A percentile compares a stretch with the other conserved stretches of the same genome.
Evolutionary conservation across 306 rosid genomes (phyloP).

Genomic region (Casuarina glauca): DNA sequence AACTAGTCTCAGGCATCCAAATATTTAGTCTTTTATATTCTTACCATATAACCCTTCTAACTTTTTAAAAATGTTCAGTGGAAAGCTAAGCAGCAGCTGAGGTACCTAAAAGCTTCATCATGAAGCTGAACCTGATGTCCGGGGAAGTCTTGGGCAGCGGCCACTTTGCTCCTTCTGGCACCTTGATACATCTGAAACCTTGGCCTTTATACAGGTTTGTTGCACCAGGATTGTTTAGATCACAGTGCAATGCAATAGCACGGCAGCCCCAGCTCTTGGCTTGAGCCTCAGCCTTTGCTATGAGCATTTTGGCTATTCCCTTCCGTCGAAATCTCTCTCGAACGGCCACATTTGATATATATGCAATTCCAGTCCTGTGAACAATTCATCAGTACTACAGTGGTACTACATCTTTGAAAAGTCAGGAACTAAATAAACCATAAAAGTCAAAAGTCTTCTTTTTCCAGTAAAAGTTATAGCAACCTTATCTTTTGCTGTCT

Average conservation of each 20-base stretch:
- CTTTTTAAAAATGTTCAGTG: conserved; percentile 10
- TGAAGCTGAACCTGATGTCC: conserved; percentile 68
- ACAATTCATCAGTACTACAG: not conserved
- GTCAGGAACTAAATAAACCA: conserved; percentile 12
- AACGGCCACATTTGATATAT: conserved; percentile 95
- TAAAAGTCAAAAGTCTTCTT: not conserved
- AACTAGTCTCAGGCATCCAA: conserved; percentile 27
- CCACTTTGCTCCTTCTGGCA: conserved; percentile 96
- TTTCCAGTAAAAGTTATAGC: not conserved
- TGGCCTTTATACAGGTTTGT: conserved; percentile 73
- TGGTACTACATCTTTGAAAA: not conserved
- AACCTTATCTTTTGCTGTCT: not conserved
- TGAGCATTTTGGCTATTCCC: conserved; percentile 81
- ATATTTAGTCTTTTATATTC: not conserved
- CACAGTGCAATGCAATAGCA: conserved; percentile 86
- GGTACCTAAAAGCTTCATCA: conserved; percentile 90
- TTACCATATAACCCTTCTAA: not conserved
- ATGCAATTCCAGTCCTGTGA: conserved; percentile 91
- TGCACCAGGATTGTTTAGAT: conserved; percentile 73
- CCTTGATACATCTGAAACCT: conserved; percentile 77
- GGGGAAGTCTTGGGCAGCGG: conserved; percentile 95
- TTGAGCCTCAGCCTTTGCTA: conserved; percentile 82
- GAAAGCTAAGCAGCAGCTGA: conserved; percentile 41
- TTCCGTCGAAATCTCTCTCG: conserved; percentile 73
- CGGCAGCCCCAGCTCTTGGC: conserved; percentile 95